A percentile compares a stretch with the other conserved stretches of the same genome.
phyloP scores from a whole-genome alignment of 2,329 filamentous ascomycete genomes.

The Diaporthe humulicola region DNA sequence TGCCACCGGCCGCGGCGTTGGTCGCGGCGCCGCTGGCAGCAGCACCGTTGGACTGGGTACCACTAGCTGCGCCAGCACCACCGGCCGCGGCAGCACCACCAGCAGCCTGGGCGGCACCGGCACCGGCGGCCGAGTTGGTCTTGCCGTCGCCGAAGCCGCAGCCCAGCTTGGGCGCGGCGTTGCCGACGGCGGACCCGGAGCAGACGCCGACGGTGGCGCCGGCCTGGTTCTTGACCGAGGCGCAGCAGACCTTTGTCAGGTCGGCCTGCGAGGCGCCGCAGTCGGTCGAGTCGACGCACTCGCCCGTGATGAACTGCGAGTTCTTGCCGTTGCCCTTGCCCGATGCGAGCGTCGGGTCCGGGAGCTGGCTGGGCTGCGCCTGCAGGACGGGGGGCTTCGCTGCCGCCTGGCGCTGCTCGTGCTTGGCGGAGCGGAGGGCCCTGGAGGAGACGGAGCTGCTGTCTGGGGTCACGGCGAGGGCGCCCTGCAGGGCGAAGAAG shows the following conservation, averaged over 20 bases:
- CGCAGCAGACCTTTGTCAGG: conserved; percentile 33
- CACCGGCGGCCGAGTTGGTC: not conserved
- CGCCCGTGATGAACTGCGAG: conserved; percentile 33
- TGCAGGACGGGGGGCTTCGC: conserved; percentile 17
- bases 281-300: conserved; percentile 23
- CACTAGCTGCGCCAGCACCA: not conserved
- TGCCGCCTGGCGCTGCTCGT: conserved; percentile 34
- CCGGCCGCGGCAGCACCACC: not conserved
- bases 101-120: not conserved
- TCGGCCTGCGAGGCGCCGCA: conserved; percentile 31
- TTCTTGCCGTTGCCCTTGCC: conserved; percentile 31
- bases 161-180: conserved; percentile 29
- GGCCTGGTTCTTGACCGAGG: conserved; percentile 13
- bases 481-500: conserved; percentile 27
- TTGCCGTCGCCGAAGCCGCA: conserved; percentile 33
- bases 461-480: conserved; percentile 29
- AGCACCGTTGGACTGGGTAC: not conserved
- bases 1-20: not conserved
- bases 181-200: conserved; percentile 31
- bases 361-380: conserved; percentile 26
- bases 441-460: not conserved
- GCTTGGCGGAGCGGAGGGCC: conserved; percentile 18
- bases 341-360: not conserved
- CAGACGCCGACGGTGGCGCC: conserved; percentile 27
- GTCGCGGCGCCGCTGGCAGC: not conserved